Conservation (phyloP, 192 early-diverging fungal species). For the Coemansia umbellata region DNA sequence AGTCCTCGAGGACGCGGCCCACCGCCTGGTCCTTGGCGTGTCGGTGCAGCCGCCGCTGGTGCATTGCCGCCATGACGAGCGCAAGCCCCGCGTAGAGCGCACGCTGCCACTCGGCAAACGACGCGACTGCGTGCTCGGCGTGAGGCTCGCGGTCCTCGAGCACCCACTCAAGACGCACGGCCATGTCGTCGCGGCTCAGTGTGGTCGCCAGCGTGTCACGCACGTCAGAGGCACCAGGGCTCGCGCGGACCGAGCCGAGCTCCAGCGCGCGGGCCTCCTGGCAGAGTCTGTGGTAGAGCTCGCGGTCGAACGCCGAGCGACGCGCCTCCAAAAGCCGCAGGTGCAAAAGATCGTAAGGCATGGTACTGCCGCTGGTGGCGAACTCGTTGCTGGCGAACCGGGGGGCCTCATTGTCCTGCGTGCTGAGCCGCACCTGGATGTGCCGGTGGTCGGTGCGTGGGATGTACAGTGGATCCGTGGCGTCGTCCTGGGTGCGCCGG, state of each 20-base stretch:
- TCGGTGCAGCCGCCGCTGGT: conserved; percentile 30
- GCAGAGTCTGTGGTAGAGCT: conserved; percentile 40
- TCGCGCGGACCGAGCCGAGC: conserved; percentile 31
- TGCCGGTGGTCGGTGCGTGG: conserved; percentile 6
- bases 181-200: conserved; percentile 33
- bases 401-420: background rate
- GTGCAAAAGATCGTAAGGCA: conserved; percentile 28
- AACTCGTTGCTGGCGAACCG: background rate
- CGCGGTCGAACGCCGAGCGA: conserved; percentile 30
- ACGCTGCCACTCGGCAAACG: conserved; percentile 38
- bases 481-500: background rate
- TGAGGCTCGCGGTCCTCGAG: conserved; percentile 3
- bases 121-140: background rate
- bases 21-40: conserved; percentile 10
- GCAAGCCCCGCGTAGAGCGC: conserved; percentile 20
- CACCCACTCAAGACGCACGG: conserved; percentile 38
- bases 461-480: conserved; percentile 15
- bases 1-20: conserved; percentile 17
- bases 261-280: conserved; percentile 44
- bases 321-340: conserved; percentile 15
- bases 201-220: conserved; percentile 27
- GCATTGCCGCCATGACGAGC: conserved; percentile 26
- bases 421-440: conserved; percentile 11
- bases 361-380: background rate
- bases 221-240: background rate